Evolutionary conservation across 192 early-diverging fungal genomes (phyloP).

Genomic region (Cladochytrium replicatum): DNA sequence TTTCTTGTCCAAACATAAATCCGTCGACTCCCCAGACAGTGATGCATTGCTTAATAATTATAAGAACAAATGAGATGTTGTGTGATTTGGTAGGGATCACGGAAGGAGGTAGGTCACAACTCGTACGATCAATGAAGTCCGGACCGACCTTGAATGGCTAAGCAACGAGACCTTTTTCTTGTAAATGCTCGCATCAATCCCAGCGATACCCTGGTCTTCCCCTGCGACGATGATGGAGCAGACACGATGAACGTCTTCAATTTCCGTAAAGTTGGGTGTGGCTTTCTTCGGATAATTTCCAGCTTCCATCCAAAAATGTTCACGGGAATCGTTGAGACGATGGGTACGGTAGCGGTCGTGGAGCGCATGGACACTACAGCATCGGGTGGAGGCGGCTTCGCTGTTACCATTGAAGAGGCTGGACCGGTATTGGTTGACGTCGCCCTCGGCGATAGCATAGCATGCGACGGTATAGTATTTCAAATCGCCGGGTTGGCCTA

Average conservation of each 20-base stretch:
- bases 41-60: no score
- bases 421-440: slow-evolving; percentile 66
- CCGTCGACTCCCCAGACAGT: slow-evolving; percentile 1
- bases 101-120: no score
- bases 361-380: slow-evolving; percentile 57
- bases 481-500: background rate
- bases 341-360: slow-evolving; percentile 67
- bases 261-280: no score
- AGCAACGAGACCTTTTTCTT: slow-evolving; percentile 2
- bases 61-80: no score
- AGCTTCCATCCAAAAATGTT: slow-evolving; percentile 88
- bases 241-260: no score
- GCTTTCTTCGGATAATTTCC: no score
- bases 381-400: slow-evolving; percentile 80
- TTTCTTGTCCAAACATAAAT: slow-evolving; percentile 5
- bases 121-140: slow-evolving; percentile 12
- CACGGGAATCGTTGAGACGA: slow-evolving; percentile 92
- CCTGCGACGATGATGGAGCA: slow-evolving; percentile 3
- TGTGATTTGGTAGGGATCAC: no score
- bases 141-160: slow-evolving; percentile 15
- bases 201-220: slow-evolving; percentile 5
- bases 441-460: slow-evolving; percentile 88
- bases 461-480: slow-evolving; percentile 66
- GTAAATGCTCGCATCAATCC: slow-evolving; percentile 7
- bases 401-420: slow-evolving; percentile 68